A percentile compares a stretch with the other conserved stretches of the same genome.
Evolutionary conservation across 345 rosid species (phyloP).

Genomic region (Trapa bicornis): DNA sequence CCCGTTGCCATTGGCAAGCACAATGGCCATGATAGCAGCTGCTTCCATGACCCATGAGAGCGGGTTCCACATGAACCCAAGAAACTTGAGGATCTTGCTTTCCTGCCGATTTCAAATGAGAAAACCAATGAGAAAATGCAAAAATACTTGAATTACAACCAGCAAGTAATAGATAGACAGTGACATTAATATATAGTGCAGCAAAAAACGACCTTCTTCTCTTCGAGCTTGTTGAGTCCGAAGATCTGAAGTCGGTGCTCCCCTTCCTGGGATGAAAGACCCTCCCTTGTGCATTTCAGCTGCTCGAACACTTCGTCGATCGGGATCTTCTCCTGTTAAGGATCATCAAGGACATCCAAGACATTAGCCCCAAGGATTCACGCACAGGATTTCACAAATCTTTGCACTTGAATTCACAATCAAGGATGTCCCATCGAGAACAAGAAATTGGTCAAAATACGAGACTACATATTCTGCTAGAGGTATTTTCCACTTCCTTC

Average conservation of each 20-base stretch:
- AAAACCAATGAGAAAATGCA: neutral
- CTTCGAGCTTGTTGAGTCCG: slow-evolving; percentile 44
- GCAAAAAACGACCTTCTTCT: slow-evolving; percentile 21
- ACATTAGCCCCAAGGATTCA: neutral
- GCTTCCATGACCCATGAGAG: slow-evolving; percentile 37
- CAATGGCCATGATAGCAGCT: slow-evolving; percentile 35
- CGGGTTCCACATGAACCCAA: slow-evolving; percentile 38
- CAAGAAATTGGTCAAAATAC: neutral
- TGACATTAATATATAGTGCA: neutral
- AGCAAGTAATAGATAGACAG: neutral
- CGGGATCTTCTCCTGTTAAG: slow-evolving; percentile 32
- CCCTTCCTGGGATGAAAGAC: slow-evolving; percentile 28
- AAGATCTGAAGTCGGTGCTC: slow-evolving; percentile 28
- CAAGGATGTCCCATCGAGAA: too few species aligned
- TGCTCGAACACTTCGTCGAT: slow-evolving; percentile 44
- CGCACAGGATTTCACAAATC: neutral
- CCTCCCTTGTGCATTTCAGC: slow-evolving; percentile 31
- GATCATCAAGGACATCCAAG: neutral
- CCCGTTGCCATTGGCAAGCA: slow-evolving; percentile 23
- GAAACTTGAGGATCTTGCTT: slow-evolving; percentile 28
- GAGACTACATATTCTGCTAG: neutral
- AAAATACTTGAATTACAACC: neutral
- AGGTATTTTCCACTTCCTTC: neutral
- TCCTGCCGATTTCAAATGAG: slow-evolving; percentile 11
- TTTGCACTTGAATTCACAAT: neutral